These are phyloP conservation scores for Nothophytophthora sp. DNA, from an alignment of 352 stramenopile species.

Conservation along the genomic window DNA sequence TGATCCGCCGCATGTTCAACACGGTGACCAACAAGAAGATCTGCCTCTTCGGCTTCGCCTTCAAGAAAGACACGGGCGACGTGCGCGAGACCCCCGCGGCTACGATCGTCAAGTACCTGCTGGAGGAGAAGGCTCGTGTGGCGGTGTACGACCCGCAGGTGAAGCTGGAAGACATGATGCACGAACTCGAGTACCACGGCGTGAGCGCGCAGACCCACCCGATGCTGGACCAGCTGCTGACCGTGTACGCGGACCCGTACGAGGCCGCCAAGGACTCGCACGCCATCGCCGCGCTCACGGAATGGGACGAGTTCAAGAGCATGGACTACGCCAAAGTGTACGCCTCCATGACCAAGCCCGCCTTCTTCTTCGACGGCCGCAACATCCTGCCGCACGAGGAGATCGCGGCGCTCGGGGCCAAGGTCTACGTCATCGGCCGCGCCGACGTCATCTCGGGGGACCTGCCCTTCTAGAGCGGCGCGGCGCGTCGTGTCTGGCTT, in stretches of 20 bases:
- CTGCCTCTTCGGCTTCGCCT: slow-evolving; percentile 98
- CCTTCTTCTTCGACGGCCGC: slow-evolving; percentile 99
- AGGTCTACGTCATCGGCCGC: slow-evolving; percentile 97
- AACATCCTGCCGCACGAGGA: slow-evolving; percentile 96
- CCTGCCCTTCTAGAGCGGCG: slow-evolving; percentile 56
- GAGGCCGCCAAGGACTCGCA: slow-evolving; percentile 92
- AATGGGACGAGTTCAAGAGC: slow-evolving; percentile 99
- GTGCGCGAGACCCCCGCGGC: slow-evolving; percentile 98
- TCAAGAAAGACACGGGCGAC: slow-evolving; percentile 99
- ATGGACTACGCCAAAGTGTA: slow-evolving; percentile 98
- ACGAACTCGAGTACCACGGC: slow-evolving; percentile 84
- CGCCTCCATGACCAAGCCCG: slow-evolving; percentile 97
- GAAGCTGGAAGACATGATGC: slow-evolving; percentile 95
- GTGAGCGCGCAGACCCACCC: slow-evolving; percentile 91
- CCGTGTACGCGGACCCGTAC: slow-evolving; percentile 86
- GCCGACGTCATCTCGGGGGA: slow-evolving; percentile 69
- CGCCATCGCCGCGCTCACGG: slow-evolving; percentile 95
- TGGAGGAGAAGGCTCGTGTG: slow-evolving; percentile 96
- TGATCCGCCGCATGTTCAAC: slow-evolving; percentile 99
- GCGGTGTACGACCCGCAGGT: slow-evolving; percentile 98
- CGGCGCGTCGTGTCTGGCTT: too few species aligned
- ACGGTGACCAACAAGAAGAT: slow-evolving; percentile 99
- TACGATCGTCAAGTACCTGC: slow-evolving; percentile 96
- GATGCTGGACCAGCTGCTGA: slow-evolving; percentile 83
- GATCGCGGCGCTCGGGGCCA: slow-evolving; percentile 96